Evolutionary conservation across 192 early-diverging fungal species (phyloP).

Genomic region (Coemansia sp.): DNA sequence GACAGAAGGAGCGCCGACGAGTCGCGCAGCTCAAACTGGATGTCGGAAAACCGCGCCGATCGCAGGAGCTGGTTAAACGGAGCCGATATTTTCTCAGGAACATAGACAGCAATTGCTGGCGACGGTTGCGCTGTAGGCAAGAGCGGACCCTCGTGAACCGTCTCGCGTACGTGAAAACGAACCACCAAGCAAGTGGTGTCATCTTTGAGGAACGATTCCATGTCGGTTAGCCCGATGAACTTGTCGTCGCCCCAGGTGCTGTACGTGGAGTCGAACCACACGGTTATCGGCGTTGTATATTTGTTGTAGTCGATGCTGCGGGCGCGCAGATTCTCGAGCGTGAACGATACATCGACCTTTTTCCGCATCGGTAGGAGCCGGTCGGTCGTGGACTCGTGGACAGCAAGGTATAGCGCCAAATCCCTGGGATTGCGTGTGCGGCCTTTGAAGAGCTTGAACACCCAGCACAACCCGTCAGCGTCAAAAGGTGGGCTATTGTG

Average conservation of each 20-base stretch:
- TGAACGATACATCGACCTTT: conserved; percentile 47
- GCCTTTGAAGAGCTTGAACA: conserved; percentile 55
- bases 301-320: conserved; percentile 49
- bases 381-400: conserved; percentile 38
- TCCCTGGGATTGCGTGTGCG: conserved; percentile 44
- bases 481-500: conserved; percentile 54
- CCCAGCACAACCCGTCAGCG: conserved; percentile 51
- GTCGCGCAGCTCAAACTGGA: conserved; percentile 50
- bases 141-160: conserved; percentile 21
- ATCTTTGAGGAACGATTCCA: conserved; percentile 36
- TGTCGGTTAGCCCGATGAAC: conserved; percentile 40
- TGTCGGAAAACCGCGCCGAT: conserved; percentile 51
- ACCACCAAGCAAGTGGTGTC: conserved; percentile 49
- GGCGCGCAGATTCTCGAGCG: conserved; percentile 38
- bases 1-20: conserved; percentile 40
- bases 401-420: conserved; percentile 41
- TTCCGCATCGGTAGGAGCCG: conserved; percentile 25
- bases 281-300: conserved; percentile 48
- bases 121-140: conserved; percentile 32
- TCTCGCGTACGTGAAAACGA: conserved; percentile 49
- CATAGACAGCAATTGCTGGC: conserved; percentile 42
- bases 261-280: conserved; percentile 50
- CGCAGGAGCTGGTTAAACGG: conserved; percentile 51
- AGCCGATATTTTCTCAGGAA: conserved; percentile 47
- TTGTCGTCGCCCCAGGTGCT: conserved; percentile 51